Evolutionary conservation across 805 yeast species (phyloP).

Genomic region (Blastobotrys parvus): DNA sequence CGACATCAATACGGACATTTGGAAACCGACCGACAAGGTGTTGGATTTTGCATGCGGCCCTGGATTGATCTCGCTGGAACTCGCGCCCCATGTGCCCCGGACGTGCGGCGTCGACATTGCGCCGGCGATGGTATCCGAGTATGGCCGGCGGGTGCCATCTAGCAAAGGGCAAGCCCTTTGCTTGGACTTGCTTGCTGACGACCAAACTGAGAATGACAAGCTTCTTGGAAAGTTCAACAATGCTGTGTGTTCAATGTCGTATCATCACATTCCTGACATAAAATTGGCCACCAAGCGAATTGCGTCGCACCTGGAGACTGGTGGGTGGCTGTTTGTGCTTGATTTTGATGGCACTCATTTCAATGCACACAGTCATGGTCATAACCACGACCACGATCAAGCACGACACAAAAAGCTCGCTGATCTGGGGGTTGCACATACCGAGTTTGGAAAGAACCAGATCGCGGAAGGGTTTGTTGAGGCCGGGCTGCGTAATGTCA

Average conservation of each 20-base stretch:
- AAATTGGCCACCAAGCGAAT: not conserved
- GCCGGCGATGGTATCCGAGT: not conserved
- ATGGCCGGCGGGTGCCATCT: not conserved
- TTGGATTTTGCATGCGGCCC: constrained; percentile 1
- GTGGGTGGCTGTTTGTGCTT: not conserved
- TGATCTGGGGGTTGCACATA: constrained; percentile 3
- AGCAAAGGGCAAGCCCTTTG: not conserved
- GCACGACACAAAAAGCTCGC: constrained; percentile 10
- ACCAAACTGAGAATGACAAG: not conserved
- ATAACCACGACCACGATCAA: constrained; percentile 1
- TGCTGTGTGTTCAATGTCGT: not conserved
- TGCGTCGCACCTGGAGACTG: not conserved
- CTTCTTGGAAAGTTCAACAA: not conserved
- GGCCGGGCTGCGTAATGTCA: not conserved
- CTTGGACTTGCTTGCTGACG: not conserved
- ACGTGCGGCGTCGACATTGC: constrained; percentile 1
- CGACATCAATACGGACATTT: not conserved
- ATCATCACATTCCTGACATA: not conserved
- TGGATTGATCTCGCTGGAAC: not conserved
- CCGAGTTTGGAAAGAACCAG: not conserved
- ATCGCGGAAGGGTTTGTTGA: not conserved
- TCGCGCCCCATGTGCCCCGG: not conserved
- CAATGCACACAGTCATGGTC: constrained; percentile 10
- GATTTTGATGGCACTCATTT: not conserved
- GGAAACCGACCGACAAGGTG: not conserved